Conservation (phyloP, 2,329 filamentous ascomycete genomes). For the Stromatinia cepivora region DNA sequence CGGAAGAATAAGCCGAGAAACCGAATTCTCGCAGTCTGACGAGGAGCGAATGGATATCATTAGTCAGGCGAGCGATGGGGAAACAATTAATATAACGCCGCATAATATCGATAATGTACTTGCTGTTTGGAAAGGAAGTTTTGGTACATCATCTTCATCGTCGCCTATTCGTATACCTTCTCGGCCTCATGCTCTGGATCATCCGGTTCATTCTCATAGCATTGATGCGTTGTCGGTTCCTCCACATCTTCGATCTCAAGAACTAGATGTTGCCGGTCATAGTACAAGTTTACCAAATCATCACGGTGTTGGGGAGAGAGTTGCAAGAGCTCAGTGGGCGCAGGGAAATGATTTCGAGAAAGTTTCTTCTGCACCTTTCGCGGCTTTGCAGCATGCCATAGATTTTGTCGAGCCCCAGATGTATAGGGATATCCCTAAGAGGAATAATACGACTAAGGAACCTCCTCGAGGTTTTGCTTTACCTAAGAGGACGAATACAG, state of each 20-base stretch:
- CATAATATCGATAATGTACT: slow-evolving; percentile 5
- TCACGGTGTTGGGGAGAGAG: no score
- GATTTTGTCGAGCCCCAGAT: neutral
- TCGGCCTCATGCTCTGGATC: neutral
- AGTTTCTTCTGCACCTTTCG: neutral
- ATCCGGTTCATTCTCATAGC: neutral
- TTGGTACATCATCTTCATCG: neutral
- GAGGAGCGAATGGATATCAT: neutral
- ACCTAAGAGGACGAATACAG: neutral
- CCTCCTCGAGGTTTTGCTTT: no score
- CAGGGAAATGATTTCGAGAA: neutral
- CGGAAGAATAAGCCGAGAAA: neutral
- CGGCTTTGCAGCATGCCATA: neutral
- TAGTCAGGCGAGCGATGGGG: neutral
- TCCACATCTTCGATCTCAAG: neutral
- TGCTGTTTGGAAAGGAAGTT: slow-evolving; percentile 4
- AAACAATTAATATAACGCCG: neutral
- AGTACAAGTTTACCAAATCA: neutral
- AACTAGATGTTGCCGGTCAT: neutral
- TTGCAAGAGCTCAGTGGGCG: neutral
- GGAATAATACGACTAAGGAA: neutral
- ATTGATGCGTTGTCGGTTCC: neutral
- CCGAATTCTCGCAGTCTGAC: slow-evolving; percentile 4
- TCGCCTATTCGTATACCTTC: neutral
- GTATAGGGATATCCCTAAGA: neutral